Evolutionary conservation across 768 basidiomycete genomes (phyloP).

Genomic region (Boletus sensibilis): DNA sequence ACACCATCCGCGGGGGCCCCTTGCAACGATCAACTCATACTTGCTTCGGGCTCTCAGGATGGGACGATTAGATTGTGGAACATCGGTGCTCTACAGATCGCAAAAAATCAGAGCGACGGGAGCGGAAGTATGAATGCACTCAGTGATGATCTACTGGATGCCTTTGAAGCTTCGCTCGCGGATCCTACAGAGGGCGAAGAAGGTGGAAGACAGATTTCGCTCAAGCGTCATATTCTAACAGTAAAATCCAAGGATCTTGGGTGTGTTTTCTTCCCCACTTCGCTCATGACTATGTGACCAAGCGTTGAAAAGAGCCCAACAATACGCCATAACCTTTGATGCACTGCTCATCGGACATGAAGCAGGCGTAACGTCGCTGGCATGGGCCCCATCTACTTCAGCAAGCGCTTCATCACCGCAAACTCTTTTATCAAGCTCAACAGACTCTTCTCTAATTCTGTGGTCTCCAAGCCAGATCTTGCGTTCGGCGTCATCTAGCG

Average conservation of each 20-base stretch:
- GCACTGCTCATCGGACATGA: conserved; percentile 97
- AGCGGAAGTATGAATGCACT: conserved; percentile 32
- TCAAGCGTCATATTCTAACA: conserved; percentile 79
- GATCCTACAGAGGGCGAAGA: conserved; percentile 72
- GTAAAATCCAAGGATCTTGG: conserved; percentile 46
- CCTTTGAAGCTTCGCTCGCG: conserved; percentile 80
- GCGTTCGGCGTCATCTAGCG: conserved; percentile 35
- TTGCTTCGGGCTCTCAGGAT: conserved; percentile 96
- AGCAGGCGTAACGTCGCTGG: conserved; percentile 83
- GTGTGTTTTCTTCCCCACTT: conserved; percentile 25
- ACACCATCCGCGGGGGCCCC: conserved; percentile 14
- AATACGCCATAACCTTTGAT: conserved; percentile 86
- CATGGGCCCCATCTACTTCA: conserved; percentile 62
- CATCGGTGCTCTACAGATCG: conserved; percentile 50
- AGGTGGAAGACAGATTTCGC: conserved; percentile 81
- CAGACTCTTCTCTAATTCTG: conserved; percentile 92
- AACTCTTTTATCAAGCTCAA: conserved; percentile 86
- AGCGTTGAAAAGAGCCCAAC: conserved; percentile 35
- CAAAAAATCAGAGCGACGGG: conserved; percentile 11
- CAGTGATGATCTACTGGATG: conserved; percentile 78
- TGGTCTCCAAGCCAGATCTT: conserved; percentile 77
- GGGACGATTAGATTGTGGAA: conserved; percentile 92
- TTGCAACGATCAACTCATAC: conserved; percentile 47
- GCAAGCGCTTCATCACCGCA: conserved; percentile 27
- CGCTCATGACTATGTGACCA: conserved; percentile 16